phyloP scores from a whole-genome alignment of 1,284 basidiomycete genomes.

The Ustilago shanxiensis region DNA sequence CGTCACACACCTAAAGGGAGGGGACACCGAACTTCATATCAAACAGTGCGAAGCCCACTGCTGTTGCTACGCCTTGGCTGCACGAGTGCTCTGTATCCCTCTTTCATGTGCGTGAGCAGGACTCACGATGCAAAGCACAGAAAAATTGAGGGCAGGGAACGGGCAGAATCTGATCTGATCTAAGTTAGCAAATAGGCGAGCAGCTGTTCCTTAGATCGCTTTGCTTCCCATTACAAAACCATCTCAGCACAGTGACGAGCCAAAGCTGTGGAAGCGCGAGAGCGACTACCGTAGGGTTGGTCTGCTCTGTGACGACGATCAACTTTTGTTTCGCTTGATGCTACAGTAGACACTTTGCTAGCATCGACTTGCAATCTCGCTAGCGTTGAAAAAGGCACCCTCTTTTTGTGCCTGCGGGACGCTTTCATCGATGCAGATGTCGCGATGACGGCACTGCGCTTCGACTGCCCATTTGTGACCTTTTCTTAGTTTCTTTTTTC shows the following conservation, averaged over 20 bases:
- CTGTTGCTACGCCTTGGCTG: constrained; percentile 3
- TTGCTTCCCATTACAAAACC: not conserved
- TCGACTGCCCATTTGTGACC: constrained; percentile 25
- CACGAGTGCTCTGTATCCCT: not conserved
- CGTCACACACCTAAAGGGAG: not conserved
- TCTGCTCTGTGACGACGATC: constrained; percentile 2
- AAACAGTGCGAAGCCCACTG: not conserved
- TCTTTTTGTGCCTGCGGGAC: constrained; percentile 12
- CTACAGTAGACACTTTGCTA: not conserved
- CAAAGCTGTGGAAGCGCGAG: too few relatives aligned
- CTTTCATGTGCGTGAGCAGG: not conserved
- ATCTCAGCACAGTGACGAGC: not conserved
- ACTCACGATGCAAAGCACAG: not conserved
- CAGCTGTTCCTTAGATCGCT: constrained; percentile 13
- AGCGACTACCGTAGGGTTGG: not conserved
- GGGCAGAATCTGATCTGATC: constrained; percentile 12
- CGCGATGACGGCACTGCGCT: constrained; percentile 44
- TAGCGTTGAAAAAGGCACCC: not conserved
- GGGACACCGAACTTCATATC: not conserved
- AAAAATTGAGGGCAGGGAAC: not conserved
- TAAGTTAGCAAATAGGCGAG: constrained; percentile 15
- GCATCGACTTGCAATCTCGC: not conserved
- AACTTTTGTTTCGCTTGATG: not conserved
- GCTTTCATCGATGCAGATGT: constrained; percentile 1
- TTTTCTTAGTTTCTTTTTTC: constrained; percentile 2